Conservation (phyloP, 306 rosid genomes). For the Trifolium pratense region DNA sequence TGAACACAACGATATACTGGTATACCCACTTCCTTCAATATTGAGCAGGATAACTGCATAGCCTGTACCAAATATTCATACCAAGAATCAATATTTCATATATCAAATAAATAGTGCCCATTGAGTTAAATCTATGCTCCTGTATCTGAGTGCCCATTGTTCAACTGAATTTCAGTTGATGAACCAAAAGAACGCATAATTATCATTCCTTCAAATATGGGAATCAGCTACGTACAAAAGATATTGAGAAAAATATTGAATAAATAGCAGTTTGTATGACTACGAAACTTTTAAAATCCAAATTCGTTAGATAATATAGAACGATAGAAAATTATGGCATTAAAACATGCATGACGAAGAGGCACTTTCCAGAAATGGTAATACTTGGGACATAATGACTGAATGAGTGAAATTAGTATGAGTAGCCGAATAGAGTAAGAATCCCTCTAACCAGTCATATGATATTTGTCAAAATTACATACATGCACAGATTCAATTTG, state of each 20-base stretch:
- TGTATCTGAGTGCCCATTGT: neutral
- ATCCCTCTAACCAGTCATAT: conserved; percentile 15
- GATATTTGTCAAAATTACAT: conserved; percentile 27
- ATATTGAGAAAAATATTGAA: conserved; percentile 20
- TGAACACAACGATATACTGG: conserved; percentile 84
- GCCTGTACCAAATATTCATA: conserved; percentile 55
- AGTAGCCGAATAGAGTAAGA: neutral
- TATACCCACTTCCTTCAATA: conserved; percentile 66
- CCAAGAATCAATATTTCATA: conserved; percentile 33
- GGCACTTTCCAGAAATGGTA: conserved; percentile 5
- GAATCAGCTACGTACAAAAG: conserved; percentile 25
- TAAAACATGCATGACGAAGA: conserved; percentile 7
- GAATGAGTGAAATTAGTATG: conserved; percentile 26
- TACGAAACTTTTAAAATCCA: conserved; percentile 25
- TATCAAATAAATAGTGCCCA: neutral
- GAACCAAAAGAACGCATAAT: conserved; percentile 6
- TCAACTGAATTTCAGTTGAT: conserved; percentile 21
- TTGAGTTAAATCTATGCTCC: conserved; percentile 7
- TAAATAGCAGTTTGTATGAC: conserved; percentile 8
- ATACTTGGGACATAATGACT: conserved; percentile 1
- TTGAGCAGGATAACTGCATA: conserved; percentile 61
- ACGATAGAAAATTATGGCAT: neutral
- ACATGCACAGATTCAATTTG: conserved; percentile 15
- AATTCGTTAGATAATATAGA: neutral
- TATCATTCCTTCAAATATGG: conserved; percentile 7